Evolutionary conservation across 768 basidiomycete species (phyloP).

Genomic region (Megacollybia marginata): DNA sequence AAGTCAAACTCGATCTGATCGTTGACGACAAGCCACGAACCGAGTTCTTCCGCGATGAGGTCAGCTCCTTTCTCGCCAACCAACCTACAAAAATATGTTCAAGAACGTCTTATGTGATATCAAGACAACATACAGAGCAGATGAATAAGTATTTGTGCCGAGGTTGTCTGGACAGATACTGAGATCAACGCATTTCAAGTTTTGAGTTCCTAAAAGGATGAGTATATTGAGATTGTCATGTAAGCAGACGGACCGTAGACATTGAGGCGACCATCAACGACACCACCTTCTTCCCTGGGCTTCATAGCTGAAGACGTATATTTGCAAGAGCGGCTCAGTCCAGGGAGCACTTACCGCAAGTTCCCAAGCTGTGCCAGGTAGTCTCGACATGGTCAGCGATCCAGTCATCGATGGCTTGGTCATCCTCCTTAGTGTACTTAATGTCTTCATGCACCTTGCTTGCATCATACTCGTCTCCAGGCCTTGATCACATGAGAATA

Average conservation of each 20-base stretch:
- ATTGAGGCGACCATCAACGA: slow-evolving; percentile 56
- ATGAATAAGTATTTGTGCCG: slow-evolving; percentile 69
- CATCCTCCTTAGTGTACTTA: slow-evolving; percentile 60
- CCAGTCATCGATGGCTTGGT: slow-evolving; percentile 71
- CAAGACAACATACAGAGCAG: slow-evolving; percentile 33
- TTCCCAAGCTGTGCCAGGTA: slow-evolving; percentile 70
- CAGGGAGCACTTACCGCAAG: slow-evolving; percentile 28
- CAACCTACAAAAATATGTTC: slow-evolving; percentile 20
- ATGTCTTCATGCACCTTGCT: slow-evolving; percentile 57
- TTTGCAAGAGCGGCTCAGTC: background rate
- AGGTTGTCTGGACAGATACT: slow-evolving; percentile 71
- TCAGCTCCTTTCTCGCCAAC: slow-evolving; percentile 66
- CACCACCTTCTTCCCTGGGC: slow-evolving; percentile 56
- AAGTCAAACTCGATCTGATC: background rate
- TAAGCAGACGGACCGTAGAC: slow-evolving; percentile 35
- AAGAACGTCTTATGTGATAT: too few relatives aligned
- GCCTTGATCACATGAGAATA: slow-evolving; percentile 21
- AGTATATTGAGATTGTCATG: too few relatives aligned
- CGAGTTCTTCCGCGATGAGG: slow-evolving; percentile 56
- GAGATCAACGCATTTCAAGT: slow-evolving; percentile 62
- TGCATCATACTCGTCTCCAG: slow-evolving; percentile 45
- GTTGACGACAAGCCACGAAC: slow-evolving; percentile 22
- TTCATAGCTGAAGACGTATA: slow-evolving; percentile 50
- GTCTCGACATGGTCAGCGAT: slow-evolving; percentile 68
- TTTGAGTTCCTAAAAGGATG: slow-evolving; percentile 39